These are phyloP conservation scores for Podila minutissima DNA, from an alignment of 192 early-diverging fungal genomes.

Conservation along the genomic window DNA sequence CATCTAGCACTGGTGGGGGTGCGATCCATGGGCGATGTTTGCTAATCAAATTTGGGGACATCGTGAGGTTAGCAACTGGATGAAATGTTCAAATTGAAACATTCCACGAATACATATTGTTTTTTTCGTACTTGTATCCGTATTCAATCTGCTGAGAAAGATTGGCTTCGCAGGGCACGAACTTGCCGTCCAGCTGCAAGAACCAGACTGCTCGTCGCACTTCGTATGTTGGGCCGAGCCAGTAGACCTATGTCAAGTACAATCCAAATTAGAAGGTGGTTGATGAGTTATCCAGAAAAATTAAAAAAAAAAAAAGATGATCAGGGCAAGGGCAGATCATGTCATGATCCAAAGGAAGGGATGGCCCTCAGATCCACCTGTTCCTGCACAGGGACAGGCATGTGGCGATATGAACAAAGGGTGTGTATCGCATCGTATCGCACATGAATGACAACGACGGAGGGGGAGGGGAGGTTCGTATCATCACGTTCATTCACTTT, in stretches of 20 bases:
- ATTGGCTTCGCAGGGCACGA: slow-evolving; percentile 85
- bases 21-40: slow-evolving; percentile 70
- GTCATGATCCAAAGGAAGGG: too few relatives aligned
- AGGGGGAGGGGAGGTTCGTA: too few relatives aligned
- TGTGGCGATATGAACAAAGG: too few relatives aligned
- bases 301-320: too few relatives aligned
- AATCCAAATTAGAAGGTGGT: too few relatives aligned
- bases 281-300: not conserved
- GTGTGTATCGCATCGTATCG: too few relatives aligned
- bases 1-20: slow-evolving; percentile 25
- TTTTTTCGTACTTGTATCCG: slow-evolving; percentile 67
- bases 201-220: slow-evolving; percentile 89
- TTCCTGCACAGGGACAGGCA: too few relatives aligned
- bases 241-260: slow-evolving; percentile 67
- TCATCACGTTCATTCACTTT: too few relatives aligned
- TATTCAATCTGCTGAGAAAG: slow-evolving; percentile 82
- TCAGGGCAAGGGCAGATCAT: too few relatives aligned
- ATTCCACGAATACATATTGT: not conserved
- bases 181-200: slow-evolving; percentile 70
- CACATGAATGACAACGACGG: too few relatives aligned
- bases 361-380: too few relatives aligned
- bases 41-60: slow-evolving; percentile 20
- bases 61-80: not conserved
- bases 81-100: not conserved
- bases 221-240: slow-evolving; percentile 85